Evolutionary conservation across 805 yeast species (phyloP).

Genomic region (Candida railenensis): DNA sequence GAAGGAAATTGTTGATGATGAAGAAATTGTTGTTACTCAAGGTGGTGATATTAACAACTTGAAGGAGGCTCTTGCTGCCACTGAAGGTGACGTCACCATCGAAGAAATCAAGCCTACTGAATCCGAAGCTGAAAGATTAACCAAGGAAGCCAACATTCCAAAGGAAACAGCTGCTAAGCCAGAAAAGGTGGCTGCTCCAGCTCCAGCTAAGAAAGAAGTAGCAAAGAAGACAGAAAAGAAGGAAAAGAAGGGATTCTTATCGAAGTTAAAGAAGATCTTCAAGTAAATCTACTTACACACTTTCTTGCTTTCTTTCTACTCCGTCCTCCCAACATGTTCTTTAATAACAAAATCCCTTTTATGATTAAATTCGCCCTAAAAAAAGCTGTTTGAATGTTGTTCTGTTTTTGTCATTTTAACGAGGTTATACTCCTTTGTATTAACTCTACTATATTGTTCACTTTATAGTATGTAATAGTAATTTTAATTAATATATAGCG

Average conservation of each 20-base stretch:
- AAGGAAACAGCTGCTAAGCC: slow-evolving; percentile 11
- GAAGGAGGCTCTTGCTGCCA: slow-evolving; percentile 34
- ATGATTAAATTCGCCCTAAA: neutral
- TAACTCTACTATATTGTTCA: neutral
- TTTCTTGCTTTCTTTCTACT: neutral
- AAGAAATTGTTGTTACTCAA: slow-evolving; percentile 41
- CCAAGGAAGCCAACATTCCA: slow-evolving; percentile 29
- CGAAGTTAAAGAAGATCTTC: slow-evolving; percentile 42
- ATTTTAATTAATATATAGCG: neutral
- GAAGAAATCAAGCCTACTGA: slow-evolving; percentile 44
- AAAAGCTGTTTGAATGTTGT: neutral
- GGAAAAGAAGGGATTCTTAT: slow-evolving; percentile 41
- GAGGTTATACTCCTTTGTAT: neutral
- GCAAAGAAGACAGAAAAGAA: slow-evolving; percentile 28
- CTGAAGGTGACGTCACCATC: slow-evolving; percentile 33
- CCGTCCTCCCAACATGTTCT: neutral
- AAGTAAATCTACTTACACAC: slow-evolving; percentile 13
- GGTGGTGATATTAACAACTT: slow-evolving; percentile 28
- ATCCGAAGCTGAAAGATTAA: slow-evolving; percentile 35
- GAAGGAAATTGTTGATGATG: slow-evolving; percentile 12
- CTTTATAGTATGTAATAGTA: neutral
- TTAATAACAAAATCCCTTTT: neutral
- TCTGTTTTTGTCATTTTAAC: neutral
- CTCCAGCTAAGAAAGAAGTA: slow-evolving; percentile 3
- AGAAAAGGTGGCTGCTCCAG: slow-evolving; percentile 1